Percentiles rank a stretch among this genome's conserved stretches.
These are phyloP conservation scores for Brasenia schreberi DNA, from an alignment of 164 flowering plant species.

Conservation along the genomic window DNA sequence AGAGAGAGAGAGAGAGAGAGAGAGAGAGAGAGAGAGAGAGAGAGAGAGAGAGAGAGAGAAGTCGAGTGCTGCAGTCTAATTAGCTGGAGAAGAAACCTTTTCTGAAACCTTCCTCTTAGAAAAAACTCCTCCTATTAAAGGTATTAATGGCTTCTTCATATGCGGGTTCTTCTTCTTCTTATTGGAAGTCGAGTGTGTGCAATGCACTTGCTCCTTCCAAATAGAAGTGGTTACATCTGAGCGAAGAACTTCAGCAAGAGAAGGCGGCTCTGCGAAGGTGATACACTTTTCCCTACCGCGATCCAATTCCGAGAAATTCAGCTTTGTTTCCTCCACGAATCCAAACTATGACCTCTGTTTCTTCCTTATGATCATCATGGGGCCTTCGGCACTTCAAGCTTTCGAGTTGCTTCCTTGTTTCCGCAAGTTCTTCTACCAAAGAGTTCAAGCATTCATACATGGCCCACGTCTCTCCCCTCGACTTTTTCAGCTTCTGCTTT, in stretches of 20 bases:
- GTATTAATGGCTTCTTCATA: slow-evolving; percentile 30
- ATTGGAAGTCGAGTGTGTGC: not conserved
- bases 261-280: slow-evolving; percentile 51
- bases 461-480: slow-evolving; percentile 37
- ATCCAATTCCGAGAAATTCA: not conserved
- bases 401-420: slow-evolving; percentile 51
- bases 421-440: slow-evolving; percentile 58
- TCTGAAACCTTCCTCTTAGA: slow-evolving; percentile 32
- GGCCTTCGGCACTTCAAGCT: slow-evolving; percentile 24
- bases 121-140: slow-evolving; percentile 29
- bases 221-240: slow-evolving; percentile 3
- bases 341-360: slow-evolving; percentile 12
- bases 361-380: not conserved
- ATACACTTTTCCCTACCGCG: slow-evolving; percentile 55
- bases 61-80: no score
- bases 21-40: no score
- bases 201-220: not conserved
- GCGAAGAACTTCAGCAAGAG: slow-evolving; percentile 23
- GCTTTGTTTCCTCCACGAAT: slow-evolving; percentile 8
- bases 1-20: no score
- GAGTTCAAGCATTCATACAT: slow-evolving; percentile 48
- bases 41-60: no score
- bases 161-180: not conserved
- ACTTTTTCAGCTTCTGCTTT: slow-evolving; percentile 52
- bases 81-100: slow-evolving; percentile 8